Evolutionary conservation across 768 basidiomycete species (phyloP).

Genomic region (Termitomyces sp.): DNA sequence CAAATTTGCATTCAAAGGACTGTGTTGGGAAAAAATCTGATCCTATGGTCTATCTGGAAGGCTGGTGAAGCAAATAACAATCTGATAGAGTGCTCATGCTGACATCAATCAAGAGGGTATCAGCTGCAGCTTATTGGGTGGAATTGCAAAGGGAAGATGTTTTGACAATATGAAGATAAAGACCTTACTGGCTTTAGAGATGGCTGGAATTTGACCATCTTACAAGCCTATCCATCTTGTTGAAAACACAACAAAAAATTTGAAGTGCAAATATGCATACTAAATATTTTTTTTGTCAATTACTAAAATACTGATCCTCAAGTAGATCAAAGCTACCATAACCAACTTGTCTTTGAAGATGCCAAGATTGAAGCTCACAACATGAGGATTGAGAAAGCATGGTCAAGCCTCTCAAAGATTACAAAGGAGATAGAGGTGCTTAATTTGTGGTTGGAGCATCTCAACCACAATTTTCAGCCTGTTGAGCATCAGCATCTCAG

Average conservation of each 20-base stretch:
- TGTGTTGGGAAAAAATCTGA: constrained; percentile 29
- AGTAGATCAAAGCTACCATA: neutral
- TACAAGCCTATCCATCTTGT: neutral
- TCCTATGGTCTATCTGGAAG: constrained; percentile 23
- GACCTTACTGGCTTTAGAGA: neutral
- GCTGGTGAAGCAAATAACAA: constrained; percentile 23
- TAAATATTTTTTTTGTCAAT: neutral
- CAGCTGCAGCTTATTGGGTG: constrained; percentile 1
- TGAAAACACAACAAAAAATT: neutral
- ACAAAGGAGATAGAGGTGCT: neutral
- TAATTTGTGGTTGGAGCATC: neutral
- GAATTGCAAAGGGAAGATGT: neutral
- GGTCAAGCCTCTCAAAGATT: neutral
- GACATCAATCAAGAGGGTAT: constrained; percentile 27
- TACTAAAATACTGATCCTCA: neutral
- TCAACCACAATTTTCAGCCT: too few species aligned
- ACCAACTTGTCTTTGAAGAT: constrained; percentile 1
- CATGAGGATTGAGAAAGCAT: neutral
- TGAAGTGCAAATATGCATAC: constrained; percentile 1
- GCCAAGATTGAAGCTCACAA: constrained; percentile 7
- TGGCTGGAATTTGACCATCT: neutral
- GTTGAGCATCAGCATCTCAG: neutral
- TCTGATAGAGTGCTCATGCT: constrained; percentile 21
- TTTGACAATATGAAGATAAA: constrained; percentile 5
- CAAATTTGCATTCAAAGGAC: constrained; percentile 23